These are phyloP conservation scores for Neocatenulostroma microsporum DNA, from an alignment of 2,329 filamentous ascomycete genomes.

Conservation along the genomic window DNA sequence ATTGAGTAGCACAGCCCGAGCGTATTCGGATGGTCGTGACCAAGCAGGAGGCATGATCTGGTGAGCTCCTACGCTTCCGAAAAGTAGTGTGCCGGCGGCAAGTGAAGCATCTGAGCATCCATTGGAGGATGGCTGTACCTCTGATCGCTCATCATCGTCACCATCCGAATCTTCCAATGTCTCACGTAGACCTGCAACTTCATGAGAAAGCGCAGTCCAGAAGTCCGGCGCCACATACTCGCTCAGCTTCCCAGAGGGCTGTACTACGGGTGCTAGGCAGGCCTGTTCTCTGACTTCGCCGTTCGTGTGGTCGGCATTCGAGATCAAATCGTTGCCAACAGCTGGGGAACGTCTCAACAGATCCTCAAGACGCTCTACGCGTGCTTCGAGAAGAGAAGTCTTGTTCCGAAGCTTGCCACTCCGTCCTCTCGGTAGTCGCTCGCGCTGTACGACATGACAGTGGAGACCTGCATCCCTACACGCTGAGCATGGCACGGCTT, in stretches of 20 bases:
- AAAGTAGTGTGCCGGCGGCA: too few species aligned
- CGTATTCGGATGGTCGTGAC: too few species aligned
- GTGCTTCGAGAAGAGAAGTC: background rate
- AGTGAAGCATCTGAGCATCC: too few species aligned
- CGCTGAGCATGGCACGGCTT: background rate
- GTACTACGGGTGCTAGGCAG: background rate
- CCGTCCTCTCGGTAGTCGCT: background rate
- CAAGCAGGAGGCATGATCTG: too few species aligned
- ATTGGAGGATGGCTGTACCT: too few species aligned
- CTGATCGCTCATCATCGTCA: too few species aligned
- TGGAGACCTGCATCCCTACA: conserved; percentile 1
- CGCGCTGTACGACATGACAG: background rate
- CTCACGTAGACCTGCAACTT: too few species aligned
- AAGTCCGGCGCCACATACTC: background rate
- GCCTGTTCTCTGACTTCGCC: background rate
- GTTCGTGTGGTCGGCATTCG: background rate
- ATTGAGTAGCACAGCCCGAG: background rate
- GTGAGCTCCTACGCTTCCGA: too few species aligned
- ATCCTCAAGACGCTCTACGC: background rate
- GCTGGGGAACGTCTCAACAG: background rate
- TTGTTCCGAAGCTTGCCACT: background rate
- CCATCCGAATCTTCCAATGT: too few species aligned
- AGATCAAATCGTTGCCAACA: background rate
- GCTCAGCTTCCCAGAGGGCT: background rate
- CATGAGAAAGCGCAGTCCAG: conserved; percentile 1